A percentile compares a stretch with the other conserved stretches of the same genome.
phyloP scores from a whole-genome alignment of 2,329 filamentous ascomycete species.

The Penicillium sp. region DNA sequence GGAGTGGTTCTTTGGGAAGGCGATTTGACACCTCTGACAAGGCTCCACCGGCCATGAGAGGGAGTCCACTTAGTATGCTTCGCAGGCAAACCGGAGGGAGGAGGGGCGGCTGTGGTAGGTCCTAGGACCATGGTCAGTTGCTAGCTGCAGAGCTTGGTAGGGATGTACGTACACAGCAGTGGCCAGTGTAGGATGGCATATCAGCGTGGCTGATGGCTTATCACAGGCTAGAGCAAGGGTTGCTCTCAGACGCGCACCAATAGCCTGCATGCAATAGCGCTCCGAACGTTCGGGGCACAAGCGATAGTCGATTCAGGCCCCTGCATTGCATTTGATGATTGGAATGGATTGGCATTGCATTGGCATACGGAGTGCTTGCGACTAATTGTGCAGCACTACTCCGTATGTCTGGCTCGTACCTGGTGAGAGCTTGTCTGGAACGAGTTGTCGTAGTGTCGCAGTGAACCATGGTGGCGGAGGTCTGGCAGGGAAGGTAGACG shows the following conservation, averaged over 20 bases:
- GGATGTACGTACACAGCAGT: not conserved
- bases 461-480: no score
- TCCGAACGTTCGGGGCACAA: not conserved
- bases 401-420: no score
- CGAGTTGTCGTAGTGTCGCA: no score
- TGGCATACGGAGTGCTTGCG: not conserved
- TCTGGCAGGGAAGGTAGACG: no score
- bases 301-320: not conserved
- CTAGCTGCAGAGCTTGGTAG: not conserved
- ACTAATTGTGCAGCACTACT: no score
- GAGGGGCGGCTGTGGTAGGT: not conserved
- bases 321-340: no score
- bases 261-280: not conserved
- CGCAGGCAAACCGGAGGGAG: not conserved
- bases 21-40: not conserved
- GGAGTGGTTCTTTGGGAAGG: not conserved
- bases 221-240: conserved; percentile 10
- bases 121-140: no score
- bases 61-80: not conserved
- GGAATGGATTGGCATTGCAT: no score
- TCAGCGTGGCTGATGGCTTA: not conserved
- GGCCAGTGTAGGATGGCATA: not conserved
- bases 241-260: not conserved
- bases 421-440: no score
- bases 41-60: conserved; percentile 6